Conservation (phyloP, 192 early-diverging fungal genomes). For the Podila verticillata region DNA sequence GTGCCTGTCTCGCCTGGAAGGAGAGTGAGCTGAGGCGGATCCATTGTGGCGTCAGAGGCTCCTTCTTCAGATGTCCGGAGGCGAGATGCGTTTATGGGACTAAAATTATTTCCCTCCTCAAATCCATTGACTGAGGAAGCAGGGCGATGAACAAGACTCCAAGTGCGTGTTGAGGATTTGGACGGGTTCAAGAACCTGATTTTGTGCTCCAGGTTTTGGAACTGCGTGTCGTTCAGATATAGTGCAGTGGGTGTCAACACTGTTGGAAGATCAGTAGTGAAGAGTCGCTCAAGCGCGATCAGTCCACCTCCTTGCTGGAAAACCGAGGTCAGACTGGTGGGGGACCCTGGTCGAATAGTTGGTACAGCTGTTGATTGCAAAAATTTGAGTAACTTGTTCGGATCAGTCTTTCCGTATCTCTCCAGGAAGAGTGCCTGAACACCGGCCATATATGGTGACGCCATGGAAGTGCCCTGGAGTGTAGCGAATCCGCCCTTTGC, state of each 20-base stretch:
- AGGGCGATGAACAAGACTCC: slow-evolving; percentile 24
- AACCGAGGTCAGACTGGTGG: slow-evolving; percentile 53
- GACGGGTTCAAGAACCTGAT: slow-evolving; percentile 28
- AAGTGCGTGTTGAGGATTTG: slow-evolving; percentile 1
- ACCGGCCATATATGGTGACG: slow-evolving; percentile 66
- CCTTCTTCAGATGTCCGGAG: slow-evolving; percentile 20
- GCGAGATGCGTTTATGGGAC: slow-evolving; percentile 24
- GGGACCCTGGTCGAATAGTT: slow-evolving; percentile 17
- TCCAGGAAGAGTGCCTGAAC: slow-evolving; percentile 34
- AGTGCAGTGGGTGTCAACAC: slow-evolving; percentile 62
- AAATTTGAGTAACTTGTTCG: slow-evolving; percentile 8
- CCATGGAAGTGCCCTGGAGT: slow-evolving; percentile 71
- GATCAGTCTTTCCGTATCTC: slow-evolving; percentile 20
- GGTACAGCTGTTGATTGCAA: slow-evolving; percentile 23
- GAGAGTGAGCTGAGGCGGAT: slow-evolving; percentile 6
- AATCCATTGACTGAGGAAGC: slow-evolving; percentile 40
- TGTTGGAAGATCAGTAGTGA: slow-evolving; percentile 60
- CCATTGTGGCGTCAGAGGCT: neutral
- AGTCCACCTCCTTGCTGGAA: slow-evolving; percentile 75
- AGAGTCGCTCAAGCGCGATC: slow-evolving; percentile 65
- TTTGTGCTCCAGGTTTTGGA: slow-evolving; percentile 28
- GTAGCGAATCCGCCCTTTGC: slow-evolving; percentile 42
- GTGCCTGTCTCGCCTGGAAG: slow-evolving; percentile 10
- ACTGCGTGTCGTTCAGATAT: slow-evolving; percentile 61
- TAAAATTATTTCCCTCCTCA: slow-evolving; percentile 14